Evolutionary conservation across 139 green algal genomes (phyloP), one percentile per base, ranked within the genome.

Genomic region (Chlamydomonas incerta): DNA sequence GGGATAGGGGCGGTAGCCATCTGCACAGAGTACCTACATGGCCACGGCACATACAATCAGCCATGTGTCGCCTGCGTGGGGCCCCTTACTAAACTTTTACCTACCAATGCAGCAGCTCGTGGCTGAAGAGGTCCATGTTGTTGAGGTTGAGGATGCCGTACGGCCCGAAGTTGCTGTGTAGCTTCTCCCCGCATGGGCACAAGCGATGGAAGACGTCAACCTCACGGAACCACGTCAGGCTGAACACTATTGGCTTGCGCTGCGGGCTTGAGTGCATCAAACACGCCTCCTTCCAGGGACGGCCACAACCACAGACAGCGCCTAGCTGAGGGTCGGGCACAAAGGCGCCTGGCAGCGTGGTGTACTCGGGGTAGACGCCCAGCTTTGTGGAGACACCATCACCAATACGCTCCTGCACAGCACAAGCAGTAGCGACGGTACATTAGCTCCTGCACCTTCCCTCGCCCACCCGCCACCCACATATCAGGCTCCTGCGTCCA

Each of bases 51-150:
- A 1, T 29, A 15, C 26, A 31, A n/a, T n/a, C n/a, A n/a, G n/a
- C n/a, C n/a, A 50, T 50, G 29, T 10, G 31, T 52, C n/a, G n/a
- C n/a, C n/a, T n/a, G n/a, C n/a, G n/a, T n/a, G n/a, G n/a, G n/a
- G n/a, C n/a, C n/a, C n/a, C n/a, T n/a, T n/a, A n/a, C n/a, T n/a
- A n/a, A n/a, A n/a, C n/a, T n/a, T n/a, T n/a, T n/a, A 29, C 68
- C n/a, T 34, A 73, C 68, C 68, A 73, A 13, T 73, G 68, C 68
- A 73, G 68, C 20, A 73, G 34, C 26, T 73, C 68, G 18, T 73
- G 68, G 17, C 68, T 73, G 29, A 52, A 73, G 20, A 73, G 68
- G 68, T 52, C 34, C 9, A 14, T 8, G 68, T 73, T 52, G 68
- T 73, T 73, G 13, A 73, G 34, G 68, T 73, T 73, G 13, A 73